A percentile compares a stretch with the other conserved stretches of the same genome.
Conservation (phyloP, 352 stramenopile genomes). For the Pythium apleroticum region DNA sequence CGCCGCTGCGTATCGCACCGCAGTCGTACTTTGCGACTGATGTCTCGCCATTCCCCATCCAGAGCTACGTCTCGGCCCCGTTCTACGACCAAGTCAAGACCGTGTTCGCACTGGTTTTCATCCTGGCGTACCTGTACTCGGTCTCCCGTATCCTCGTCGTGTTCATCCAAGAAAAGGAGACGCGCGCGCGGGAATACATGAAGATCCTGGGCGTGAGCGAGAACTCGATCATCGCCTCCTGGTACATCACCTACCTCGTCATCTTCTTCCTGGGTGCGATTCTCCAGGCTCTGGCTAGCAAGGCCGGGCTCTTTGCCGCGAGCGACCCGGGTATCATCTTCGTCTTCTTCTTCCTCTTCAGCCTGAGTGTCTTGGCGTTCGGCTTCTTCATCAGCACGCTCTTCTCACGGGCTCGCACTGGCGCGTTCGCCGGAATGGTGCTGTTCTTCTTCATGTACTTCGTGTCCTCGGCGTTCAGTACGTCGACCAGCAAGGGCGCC, state of each 20-base stretch:
- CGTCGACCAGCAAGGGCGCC: constrained; percentile 33
- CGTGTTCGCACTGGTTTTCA: constrained; percentile 89
- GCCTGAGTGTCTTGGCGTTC: constrained; percentile 57
- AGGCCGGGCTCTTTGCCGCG: constrained; percentile 51
- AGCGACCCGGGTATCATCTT: constrained; percentile 57
- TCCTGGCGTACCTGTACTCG: constrained; percentile 90
- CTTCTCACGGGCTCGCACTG: constrained; percentile 73
- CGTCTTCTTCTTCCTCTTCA: constrained; percentile 81
- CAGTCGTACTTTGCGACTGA: constrained; percentile 50
- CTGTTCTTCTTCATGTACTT: constrained; percentile 91
- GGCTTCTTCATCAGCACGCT: constrained; percentile 80
- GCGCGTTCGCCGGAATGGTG: constrained; percentile 61
- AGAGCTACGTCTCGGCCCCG: constrained; percentile 48
- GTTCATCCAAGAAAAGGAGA: constrained; percentile 93
- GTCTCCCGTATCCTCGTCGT: constrained; percentile 83
- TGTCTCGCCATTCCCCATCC: constrained; percentile 56
- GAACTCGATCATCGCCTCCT: constrained; percentile 58
- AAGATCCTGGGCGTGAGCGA: constrained; percentile 93
- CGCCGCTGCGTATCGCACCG: constrained; percentile 53
- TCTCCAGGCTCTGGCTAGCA: constrained; percentile 56
- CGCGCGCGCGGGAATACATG: constrained; percentile 89
- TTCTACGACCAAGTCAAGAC: constrained; percentile 76
- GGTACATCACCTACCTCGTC: constrained; percentile 89
- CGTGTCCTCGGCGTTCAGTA: constrained; percentile 54
- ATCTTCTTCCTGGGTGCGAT: constrained; percentile 74